Percentiles rank a stretch among this genome's conserved stretches.
phyloP scores from a whole-genome alignment of 2,329 filamentous ascomycete species.

The Rhytidhysteron rufulum region DNA sequence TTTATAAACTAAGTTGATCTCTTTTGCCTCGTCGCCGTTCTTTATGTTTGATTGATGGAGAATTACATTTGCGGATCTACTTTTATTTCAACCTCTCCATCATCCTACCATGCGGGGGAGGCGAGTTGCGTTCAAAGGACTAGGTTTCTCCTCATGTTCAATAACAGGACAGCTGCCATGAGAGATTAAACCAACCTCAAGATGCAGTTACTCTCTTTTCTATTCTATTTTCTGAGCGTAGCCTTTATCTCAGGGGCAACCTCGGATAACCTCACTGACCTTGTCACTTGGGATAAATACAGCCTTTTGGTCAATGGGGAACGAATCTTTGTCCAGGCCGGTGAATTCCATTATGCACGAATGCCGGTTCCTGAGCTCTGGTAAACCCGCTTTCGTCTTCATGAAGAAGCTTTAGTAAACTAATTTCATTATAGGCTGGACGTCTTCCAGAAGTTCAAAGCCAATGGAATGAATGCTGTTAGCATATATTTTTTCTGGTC shows the following conservation, averaged over 20 bases:
- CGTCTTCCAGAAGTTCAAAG: conserved; percentile 53
- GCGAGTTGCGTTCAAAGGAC: too few species aligned
- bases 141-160: too few species aligned
- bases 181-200: too few species aligned
- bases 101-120: too few species aligned
- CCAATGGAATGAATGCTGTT: conserved; percentile 52
- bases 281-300: conserved; percentile 52
- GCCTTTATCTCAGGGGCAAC: background rate
- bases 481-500: conserved; percentile 51
- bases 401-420: too few species aligned
- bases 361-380: conserved; percentile 54
- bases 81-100: background rate
- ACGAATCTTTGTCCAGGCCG: conserved; percentile 46
- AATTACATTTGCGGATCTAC: background rate
- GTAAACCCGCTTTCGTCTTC: too few species aligned
- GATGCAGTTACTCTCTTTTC: background rate
- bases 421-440: conserved; percentile 32
- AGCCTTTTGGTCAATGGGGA: conserved; percentile 49
- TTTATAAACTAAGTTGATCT: background rate
- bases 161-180: too few species aligned
- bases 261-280: conserved; percentile 2
- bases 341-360: conserved; percentile 53
- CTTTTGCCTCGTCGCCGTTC: background rate
- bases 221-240: background rate
- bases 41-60: conserved; percentile 1